These are phyloP conservation scores for Podospora pseudocomata DNA, from an alignment of 495 filamentous ascomycete genomes.

Conservation along the genomic window DNA sequence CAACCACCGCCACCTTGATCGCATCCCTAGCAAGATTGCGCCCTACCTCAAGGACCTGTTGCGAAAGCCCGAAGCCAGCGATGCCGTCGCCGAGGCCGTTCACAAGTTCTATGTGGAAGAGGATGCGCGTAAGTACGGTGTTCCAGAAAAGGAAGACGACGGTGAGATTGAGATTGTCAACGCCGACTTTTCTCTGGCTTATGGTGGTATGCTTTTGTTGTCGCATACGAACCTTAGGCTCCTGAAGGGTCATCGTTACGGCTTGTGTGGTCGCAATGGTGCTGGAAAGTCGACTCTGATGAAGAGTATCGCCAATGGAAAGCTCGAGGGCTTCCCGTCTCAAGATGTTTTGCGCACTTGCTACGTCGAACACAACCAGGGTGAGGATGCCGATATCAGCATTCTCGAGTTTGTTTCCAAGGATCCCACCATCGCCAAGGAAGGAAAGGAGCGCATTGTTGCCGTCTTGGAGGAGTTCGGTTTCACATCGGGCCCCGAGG, in stretches of 20 bases:
- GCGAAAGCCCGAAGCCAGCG: constrained; percentile 49
- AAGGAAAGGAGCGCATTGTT: constrained; percentile 74
- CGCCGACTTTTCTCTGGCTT: constrained; percentile 94
- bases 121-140: constrained; percentile 81
- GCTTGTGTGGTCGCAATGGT: constrained; percentile 93
- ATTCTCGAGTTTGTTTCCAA: constrained; percentile 88
- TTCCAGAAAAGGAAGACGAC: constrained; percentile 78
- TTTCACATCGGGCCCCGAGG: constrained; percentile 85
- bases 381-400: constrained; percentile 91
- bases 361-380: constrained; percentile 98
- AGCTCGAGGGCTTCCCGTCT: constrained; percentile 93
- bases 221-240: constrained; percentile 94
- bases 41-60: constrained; percentile 76
- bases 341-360: constrained; percentile 89
- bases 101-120: constrained; percentile 72
- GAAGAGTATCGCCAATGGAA: constrained; percentile 90
- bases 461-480: constrained; percentile 84
- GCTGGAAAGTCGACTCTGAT: constrained; percentile 98
- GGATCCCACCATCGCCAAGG: constrained; percentile 73
- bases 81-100: constrained; percentile 60
- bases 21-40: constrained; percentile 60
- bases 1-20: constrained; percentile 73
- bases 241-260: constrained; percentile 93
- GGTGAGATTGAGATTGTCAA: constrained; percentile 91
- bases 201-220: constrained; percentile 96